These are phyloP conservation scores for Rhodomyrtus psidioides DNA, from an alignment of 441 rosid species.

Conservation along the genomic window DNA sequence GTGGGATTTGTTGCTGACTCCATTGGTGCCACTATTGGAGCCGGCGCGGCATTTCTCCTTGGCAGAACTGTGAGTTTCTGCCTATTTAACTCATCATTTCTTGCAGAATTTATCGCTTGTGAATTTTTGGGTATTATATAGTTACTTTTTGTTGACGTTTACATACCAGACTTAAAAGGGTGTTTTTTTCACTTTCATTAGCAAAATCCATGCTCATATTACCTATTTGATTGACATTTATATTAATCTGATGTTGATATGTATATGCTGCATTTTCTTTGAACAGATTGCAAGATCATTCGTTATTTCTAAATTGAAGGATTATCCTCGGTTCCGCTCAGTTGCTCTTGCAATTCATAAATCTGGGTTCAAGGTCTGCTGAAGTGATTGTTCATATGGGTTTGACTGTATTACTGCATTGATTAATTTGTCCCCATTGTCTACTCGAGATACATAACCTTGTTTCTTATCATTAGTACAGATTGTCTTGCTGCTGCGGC, in stretches of 20 bases:
- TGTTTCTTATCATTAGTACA: neutral
- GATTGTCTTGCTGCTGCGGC: slow-evolving; percentile 69
- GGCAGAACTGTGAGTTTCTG: slow-evolving; percentile 69
- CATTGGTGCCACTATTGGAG: slow-evolving; percentile 85
- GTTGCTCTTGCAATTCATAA: slow-evolving; percentile 74
- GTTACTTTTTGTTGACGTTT: neutral
- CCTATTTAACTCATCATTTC: neutral
- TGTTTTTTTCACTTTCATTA: neutral
- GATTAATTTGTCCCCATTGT: neutral
- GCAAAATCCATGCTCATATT: neutral
- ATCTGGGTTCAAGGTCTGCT: slow-evolving; percentile 88
- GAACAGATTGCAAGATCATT: slow-evolving; percentile 75
- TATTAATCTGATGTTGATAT: neutral
- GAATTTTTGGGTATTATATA: neutral
- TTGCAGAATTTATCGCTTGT: neutral
- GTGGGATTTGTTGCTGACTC: slow-evolving; percentile 96
- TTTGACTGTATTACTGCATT: neutral
- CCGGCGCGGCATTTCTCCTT: slow-evolving; percentile 91
- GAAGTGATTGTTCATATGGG: neutral
- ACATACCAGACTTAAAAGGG: neutral
- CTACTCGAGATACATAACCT: neutral
- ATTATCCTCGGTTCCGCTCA: slow-evolving; percentile 85
- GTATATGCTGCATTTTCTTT: neutral
- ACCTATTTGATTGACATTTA: neutral
- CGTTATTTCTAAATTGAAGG: slow-evolving; percentile 81